Base-by-base conservation (phyloP, 2,329 filamentous ascomycete genomes). In the Blastomyces percursus region DNA sequence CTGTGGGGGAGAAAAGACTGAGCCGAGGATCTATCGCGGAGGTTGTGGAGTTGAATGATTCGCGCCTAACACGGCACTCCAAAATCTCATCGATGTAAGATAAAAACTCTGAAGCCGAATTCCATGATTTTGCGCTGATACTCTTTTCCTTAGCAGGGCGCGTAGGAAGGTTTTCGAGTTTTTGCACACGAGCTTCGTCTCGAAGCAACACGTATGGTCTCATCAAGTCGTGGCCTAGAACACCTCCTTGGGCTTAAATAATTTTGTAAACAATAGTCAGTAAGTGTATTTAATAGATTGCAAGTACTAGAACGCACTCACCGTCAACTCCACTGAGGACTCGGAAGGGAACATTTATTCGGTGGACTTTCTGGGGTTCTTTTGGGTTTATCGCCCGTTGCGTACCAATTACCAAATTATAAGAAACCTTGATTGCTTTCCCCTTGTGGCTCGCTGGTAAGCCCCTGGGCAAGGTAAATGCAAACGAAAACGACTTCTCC, bases 221-320 rank as follows among this genome's bases (percentile, higher is more conserved):
- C 88, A 96, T 96, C 16, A 99, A 80, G 74, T 99, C 93, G 74
- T 99, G 93, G 1, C 91, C 91, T 16, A 96, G 82, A 42, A 96
- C 88, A 69, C 96, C 90, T 66, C 93, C 93, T 68, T 91, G 84
- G 64, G 74, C 81, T 84, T 60, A 11, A 52, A 50, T 44, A 55
- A 48, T 32, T 57, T 59, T 14, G 62, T 75, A 65, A 75, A 69
- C 60, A 60, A 46, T 60, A 66, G 62, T 21, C 27, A 50, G 51
- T 30, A 8, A 65, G 61, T 19, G 8, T 44, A 55, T 30, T 8
- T 12, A 8, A 24, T 6, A 12, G 9, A 42, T n/a, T 32, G 16
- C 19, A 21, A 19, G 48, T 51, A 9, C 44, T 24, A 40, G 19
- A 35, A n/a, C 19, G 27, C 16, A 63, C 74, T 72, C 71, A 78